Conservation (phyloP, 441 rosid genomes). For the Pelargonium cotyledonis region DNA sequence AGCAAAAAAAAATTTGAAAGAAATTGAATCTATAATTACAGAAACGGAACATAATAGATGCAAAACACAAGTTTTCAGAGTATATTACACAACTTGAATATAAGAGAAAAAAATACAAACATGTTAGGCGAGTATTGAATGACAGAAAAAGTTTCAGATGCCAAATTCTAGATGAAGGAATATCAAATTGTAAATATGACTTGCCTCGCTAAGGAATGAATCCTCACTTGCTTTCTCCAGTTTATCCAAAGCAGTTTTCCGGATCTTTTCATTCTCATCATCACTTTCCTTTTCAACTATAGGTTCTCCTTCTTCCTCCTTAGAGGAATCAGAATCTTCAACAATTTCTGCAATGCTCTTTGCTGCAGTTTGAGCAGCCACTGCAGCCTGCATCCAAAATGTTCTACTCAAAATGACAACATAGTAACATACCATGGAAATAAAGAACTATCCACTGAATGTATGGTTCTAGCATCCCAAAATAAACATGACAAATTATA, state of each 20-base stretch:
- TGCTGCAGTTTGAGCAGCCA: slow-evolving; percentile 78
- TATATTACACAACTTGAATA: neutral
- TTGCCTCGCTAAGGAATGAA: slow-evolving; percentile 81
- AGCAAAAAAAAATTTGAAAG: neutral
- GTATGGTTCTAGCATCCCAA: neutral
- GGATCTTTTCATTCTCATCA: slow-evolving; percentile 46
- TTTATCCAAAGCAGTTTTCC: slow-evolving; percentile 66
- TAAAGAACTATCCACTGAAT: neutral
- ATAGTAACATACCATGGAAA: slow-evolving; percentile 2
- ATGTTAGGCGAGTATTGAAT: neutral
- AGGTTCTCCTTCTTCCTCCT: slow-evolving; percentile 45
- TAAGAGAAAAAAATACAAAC: neutral
- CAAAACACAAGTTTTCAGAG: neutral
- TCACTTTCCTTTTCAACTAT: slow-evolving; percentile 49
- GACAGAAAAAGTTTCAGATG: neutral
- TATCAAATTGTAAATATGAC: slow-evolving; percentile 14
- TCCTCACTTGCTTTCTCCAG: slow-evolving; percentile 85
- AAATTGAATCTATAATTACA: neutral
- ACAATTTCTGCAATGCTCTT: slow-evolving; percentile 48
- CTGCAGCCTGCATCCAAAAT: slow-evolving; percentile 61
- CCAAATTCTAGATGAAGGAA: neutral
- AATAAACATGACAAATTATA: neutral
- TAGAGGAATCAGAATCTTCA: slow-evolving; percentile 56
- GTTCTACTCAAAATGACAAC: slow-evolving; percentile 16
- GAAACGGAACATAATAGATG: neutral